phyloP scores from a whole-genome alignment of 805 yeast species.

The Cyberlindnera americana region DNA sequence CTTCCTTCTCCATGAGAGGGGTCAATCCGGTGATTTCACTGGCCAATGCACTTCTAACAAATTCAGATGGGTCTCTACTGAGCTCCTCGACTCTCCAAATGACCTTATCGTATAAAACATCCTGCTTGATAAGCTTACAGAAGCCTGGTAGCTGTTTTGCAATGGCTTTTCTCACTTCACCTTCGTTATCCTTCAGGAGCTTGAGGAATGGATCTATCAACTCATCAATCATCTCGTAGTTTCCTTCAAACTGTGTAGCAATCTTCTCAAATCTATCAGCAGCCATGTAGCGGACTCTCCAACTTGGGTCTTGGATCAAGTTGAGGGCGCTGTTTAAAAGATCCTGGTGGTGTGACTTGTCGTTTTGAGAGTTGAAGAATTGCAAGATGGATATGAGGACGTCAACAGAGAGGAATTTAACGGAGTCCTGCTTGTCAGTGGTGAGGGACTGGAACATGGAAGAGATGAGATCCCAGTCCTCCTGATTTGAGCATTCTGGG shows the following conservation, averaged over 20 bases:
- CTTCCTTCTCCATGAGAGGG: constrained; percentile 78
- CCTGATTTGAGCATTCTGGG: constrained; percentile 44
- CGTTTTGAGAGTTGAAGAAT: constrained; percentile 57
- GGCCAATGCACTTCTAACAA: constrained; percentile 91
- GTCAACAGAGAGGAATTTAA: constrained; percentile 84
- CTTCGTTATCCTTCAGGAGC: constrained; percentile 88
- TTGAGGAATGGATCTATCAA: constrained; percentile 61
- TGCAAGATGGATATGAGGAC: constrained; percentile 78
- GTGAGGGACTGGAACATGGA: constrained; percentile 77
- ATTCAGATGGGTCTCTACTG: constrained; percentile 88
- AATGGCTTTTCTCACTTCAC: constrained; percentile 93
- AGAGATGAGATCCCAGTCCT: constrained; percentile 75
- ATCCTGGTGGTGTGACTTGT: constrained; percentile 56
- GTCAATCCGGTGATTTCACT: constrained; percentile 83
- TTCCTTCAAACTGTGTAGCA: constrained; percentile 58
- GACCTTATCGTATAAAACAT: constrained; percentile 60
- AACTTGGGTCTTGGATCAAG: constrained; percentile 82
- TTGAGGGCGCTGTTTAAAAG: constrained; percentile 62
- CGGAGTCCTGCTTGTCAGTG: constrained; percentile 91
- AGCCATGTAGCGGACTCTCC: constrained; percentile 98
- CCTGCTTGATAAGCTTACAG: constrained; percentile 49
- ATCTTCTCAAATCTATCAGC: constrained; percentile 87
- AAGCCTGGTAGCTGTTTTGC: constrained; percentile 87
- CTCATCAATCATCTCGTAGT: constrained; percentile 48
- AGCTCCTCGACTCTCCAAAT: constrained; percentile 81